Conservation (phyloP, 176 grass and related monocot genomes). For the Oryza glaberrima region DNA sequence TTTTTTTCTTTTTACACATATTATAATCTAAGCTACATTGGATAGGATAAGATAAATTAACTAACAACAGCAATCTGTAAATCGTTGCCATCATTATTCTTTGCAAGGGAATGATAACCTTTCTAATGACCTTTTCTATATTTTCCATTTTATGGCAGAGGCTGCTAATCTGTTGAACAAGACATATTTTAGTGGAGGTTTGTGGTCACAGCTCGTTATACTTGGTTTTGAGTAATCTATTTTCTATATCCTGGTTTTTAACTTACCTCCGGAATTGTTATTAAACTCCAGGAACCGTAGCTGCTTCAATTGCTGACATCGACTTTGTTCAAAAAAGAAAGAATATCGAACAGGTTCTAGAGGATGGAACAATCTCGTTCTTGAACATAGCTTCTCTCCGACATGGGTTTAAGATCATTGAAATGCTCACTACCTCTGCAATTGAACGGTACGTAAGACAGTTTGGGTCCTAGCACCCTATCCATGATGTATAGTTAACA, state of each 20-base stretch:
- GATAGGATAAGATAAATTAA: slow-evolving; percentile 23
- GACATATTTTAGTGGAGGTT: slow-evolving; percentile 95
- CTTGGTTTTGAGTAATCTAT: slow-evolving; percentile 18
- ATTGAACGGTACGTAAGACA: slow-evolving; percentile 61
- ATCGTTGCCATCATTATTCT: slow-evolving; percentile 3
- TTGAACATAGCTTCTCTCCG: slow-evolving; percentile 88
- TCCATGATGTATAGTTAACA: slow-evolving; percentile 16
- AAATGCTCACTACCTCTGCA: slow-evolving; percentile 63
- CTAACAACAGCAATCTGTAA: neutral
- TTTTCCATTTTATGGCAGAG: slow-evolving; percentile 63
- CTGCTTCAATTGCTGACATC: slow-evolving; percentile 87
- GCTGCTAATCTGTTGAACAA: slow-evolving; percentile 80
- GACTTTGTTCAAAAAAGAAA: slow-evolving; percentile 92
- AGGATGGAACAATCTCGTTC: slow-evolving; percentile 93
- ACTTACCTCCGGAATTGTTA: slow-evolving; percentile 33
- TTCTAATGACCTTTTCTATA: slow-evolving; percentile 37
- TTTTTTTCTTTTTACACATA: slow-evolving; percentile 19
- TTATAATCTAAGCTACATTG: slow-evolving; percentile 19
- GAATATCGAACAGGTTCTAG: slow-evolving; percentile 70
- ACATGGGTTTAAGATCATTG: slow-evolving; percentile 81
- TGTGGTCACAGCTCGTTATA: slow-evolving; percentile 16
- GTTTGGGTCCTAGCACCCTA: slow-evolving; percentile 22
- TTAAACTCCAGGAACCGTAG: slow-evolving; percentile 74
- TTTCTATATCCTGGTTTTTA: neutral
- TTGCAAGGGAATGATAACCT: neutral